These are phyloP conservation scores for Thamnidium elegans DNA, from an alignment of 192 early-diverging fungal genomes.

Conservation along the genomic window DNA sequence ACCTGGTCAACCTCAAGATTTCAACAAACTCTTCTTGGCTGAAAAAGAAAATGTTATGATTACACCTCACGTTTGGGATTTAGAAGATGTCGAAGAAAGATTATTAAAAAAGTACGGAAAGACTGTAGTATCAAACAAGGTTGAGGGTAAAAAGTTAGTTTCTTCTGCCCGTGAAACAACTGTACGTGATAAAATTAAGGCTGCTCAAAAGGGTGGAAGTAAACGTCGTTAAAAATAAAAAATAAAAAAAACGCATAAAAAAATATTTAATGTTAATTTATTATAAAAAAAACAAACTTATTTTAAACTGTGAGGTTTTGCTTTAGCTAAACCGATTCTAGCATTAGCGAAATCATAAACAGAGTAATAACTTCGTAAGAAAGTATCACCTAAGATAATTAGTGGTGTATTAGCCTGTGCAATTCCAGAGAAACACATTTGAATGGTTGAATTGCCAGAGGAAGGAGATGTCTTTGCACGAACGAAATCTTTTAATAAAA, in stretches of 20 bases:
- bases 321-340: slow-evolving; percentile 45
- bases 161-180: slow-evolving; percentile 13
- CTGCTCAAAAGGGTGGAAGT: slow-evolving; percentile 23
- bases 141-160: not conserved
- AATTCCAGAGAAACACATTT: slow-evolving; percentile 33
- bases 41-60: slow-evolving; percentile 87
- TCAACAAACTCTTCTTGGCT: slow-evolving; percentile 81
- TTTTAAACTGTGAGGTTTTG: not conserved
- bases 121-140: not conserved
- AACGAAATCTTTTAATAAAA: slow-evolving; percentile 32
- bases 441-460: not conserved
- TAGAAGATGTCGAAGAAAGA: slow-evolving; percentile 77
- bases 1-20: slow-evolving; percentile 79
- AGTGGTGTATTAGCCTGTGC: slow-evolving; percentile 18
- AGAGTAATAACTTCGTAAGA: slow-evolving; percentile 48
- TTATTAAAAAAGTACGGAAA: slow-evolving; percentile 78
- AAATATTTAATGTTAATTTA: not conserved
- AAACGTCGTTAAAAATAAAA: slow-evolving; percentile 24
- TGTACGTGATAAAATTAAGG: slow-evolving; percentile 29
- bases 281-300: not conserved
- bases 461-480: slow-evolving; percentile 27
- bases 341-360: slow-evolving; percentile 48
- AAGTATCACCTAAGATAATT: slow-evolving; percentile 43
- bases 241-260: not conserved
- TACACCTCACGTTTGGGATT: slow-evolving; percentile 75